Percentiles rank a stretch among this genome's conserved stretches.
These are phyloP conservation scores for Dactylellina leptospora DNA, from an alignment of 2,329 filamentous ascomycete species.

Conservation along the genomic window DNA sequence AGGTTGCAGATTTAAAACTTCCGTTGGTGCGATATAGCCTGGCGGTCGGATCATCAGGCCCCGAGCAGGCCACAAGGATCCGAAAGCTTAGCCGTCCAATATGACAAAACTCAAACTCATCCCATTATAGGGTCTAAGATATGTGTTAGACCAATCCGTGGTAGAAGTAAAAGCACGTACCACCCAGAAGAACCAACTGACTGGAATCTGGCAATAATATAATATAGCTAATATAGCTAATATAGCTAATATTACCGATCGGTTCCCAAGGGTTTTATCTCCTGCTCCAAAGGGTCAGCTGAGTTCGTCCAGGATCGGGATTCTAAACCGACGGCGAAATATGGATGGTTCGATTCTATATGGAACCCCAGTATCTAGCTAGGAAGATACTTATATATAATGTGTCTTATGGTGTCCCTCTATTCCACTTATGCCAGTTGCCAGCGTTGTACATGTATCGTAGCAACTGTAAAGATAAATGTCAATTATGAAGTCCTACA, in stretches of 20 bases:
- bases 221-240: background rate
- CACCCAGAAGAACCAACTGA: too few species aligned
- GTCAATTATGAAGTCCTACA: slow-evolving; percentile 7
- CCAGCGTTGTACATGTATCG: background rate
- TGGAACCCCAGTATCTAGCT: background rate
- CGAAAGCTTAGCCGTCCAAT: slow-evolving; percentile 18
- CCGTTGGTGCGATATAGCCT: slow-evolving; percentile 22
- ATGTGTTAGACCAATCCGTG: background rate
- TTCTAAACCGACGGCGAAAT: slow-evolving; percentile 10
- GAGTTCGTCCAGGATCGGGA: background rate
- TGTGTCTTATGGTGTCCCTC: background rate
- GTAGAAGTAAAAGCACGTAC: too few species aligned
- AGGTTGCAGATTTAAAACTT: slow-evolving; percentile 31
- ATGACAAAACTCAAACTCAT: background rate
- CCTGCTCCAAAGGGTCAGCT: background rate
- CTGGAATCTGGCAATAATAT: background rate
- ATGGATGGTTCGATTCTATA: background rate
- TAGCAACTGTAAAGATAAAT: background rate
- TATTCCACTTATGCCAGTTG: background rate
- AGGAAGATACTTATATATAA: slow-evolving; percentile 2
- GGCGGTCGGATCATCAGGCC: slow-evolving; percentile 16
- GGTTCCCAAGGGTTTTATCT: background rate
- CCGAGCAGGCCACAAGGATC: slow-evolving; percentile 15
- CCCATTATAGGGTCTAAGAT: background rate
- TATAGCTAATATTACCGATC: too few species aligned